A percentile compares a stretch with the other conserved stretches of the same genome.
Conservation (phyloP, 176 grass and related monocot species). For the Ensete glaucum region DNA sequence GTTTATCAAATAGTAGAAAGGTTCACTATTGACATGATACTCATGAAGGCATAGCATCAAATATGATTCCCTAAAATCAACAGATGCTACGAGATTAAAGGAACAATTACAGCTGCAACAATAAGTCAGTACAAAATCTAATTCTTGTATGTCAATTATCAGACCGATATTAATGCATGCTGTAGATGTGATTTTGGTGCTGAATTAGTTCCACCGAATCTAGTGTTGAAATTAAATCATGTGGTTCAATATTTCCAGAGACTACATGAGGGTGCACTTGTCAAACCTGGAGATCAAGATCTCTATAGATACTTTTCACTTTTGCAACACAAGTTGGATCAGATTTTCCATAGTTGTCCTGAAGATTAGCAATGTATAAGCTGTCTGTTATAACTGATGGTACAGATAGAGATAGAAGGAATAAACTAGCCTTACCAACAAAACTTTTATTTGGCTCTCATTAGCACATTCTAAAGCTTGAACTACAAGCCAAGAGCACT, state of each 20-base stretch:
- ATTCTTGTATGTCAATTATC: not conserved
- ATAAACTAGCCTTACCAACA: constrained; percentile 45
- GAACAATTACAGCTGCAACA: too few species aligned
- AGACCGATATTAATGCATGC: too few species aligned
- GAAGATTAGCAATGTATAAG: constrained; percentile 14
- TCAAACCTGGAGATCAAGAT: constrained; percentile 84
- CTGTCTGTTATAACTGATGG: not conserved
- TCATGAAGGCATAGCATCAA: too few species aligned
- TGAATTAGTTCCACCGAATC: too few species aligned
- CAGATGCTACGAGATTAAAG: too few species aligned
- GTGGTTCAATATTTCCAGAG: not conserved
- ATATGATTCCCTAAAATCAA: too few species aligned
- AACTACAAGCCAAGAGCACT: constrained; percentile 97
- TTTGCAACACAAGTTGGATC: constrained; percentile 73
- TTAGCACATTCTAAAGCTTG: constrained; percentile 65
- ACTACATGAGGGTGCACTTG: not conserved
- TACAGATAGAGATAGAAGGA: constrained; percentile 15
- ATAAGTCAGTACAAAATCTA: not conserved
- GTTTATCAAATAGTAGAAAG: too few species aligned
- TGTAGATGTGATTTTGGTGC: too few species aligned
- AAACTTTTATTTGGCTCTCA: constrained; percentile 47
- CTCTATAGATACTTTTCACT: constrained; percentile 82
- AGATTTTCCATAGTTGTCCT: constrained; percentile 91
- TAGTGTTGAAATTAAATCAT: not conserved
- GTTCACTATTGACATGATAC: too few species aligned